phyloP scores from a whole-genome alignment of 345 rosid genomes.

The Sonneratia caseolaris region DNA sequence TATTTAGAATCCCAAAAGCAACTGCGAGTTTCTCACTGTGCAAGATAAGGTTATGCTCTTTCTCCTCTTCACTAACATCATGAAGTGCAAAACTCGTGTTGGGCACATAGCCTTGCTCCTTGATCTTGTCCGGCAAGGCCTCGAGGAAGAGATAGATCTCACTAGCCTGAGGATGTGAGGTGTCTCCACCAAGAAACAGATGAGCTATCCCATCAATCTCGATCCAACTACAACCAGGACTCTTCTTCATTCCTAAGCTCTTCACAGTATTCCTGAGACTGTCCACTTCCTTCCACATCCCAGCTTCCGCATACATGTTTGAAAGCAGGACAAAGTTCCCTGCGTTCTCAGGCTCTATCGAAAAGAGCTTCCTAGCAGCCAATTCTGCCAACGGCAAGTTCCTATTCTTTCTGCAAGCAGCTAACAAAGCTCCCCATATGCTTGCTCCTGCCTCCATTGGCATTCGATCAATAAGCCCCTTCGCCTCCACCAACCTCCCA shows the following conservation, averaged over 20 bases:
- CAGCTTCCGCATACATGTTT: constrained; percentile 49
- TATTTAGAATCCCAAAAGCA: constrained; percentile 22
- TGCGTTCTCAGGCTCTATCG: constrained; percentile 41
- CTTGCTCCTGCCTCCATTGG: constrained; percentile 42
- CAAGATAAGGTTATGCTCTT: constrained; percentile 14
- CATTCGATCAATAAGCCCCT: constrained; percentile 32
- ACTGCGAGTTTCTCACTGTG: constrained; percentile 27
- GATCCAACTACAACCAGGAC: constrained; percentile 33
- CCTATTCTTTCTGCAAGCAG: constrained; percentile 34
- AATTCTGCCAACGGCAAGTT: constrained; percentile 28
- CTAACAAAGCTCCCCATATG: constrained; percentile 52
- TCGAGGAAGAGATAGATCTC: constrained; percentile 16
- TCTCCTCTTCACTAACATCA: constrained; percentile 29
- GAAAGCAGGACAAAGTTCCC: constrained; percentile 57
- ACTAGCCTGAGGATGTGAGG: constrained; percentile 15
- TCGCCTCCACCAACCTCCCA: constrained; percentile 37
- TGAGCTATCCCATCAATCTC: constrained; percentile 24
- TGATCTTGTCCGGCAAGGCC: constrained; percentile 19
- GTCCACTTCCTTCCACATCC: constrained; percentile 51
- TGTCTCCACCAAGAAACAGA: constrained; percentile 29
- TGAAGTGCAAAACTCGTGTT: constrained; percentile 24
- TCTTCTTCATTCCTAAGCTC: constrained; percentile 27
- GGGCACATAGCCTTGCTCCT: constrained; percentile 21
- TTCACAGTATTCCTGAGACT: constrained; percentile 28
- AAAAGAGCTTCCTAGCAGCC: constrained; percentile 36